Base-by-base conservation (phyloP, 768 basidiomycete species). In the Auriscalpium orientale region DNA sequence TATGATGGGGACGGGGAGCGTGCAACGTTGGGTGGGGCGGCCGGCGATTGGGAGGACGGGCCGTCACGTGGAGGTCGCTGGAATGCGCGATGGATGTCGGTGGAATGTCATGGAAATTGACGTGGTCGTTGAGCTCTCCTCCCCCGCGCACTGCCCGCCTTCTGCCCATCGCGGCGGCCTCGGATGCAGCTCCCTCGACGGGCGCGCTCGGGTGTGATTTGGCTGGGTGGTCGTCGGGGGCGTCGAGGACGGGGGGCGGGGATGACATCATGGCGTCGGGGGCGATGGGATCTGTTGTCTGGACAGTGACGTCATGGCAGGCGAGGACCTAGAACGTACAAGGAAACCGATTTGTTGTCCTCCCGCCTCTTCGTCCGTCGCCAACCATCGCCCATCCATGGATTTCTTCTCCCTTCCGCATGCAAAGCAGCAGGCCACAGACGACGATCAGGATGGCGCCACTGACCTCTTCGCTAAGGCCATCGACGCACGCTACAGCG, bases 391-490 rank as follows among this genome's bases (percentile, higher is more conserved):
- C n/a, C n/a, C n/a, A n/a, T n/a, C 37, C 34, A 62, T 62, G 61
- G 61, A 62, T 50, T 62, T 62, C 61, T 62, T 62, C 46, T 57
- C 61, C 52, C 59, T 61, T 16, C 49, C 54, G 4, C 61, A 60
- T 45, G 49, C 51, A 47, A 51, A 34, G 6, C 60, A 61, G 1
- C 46, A 54, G 1, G 22, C 34, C 16, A 22, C 51, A 21, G 52
- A 56, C 7, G 61, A 62, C 15, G 59, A 47, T 33, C 54, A 62
- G 21, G 58, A 59, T 33, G 70, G 69, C 56, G 55, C 67, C 21
- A 68, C 72, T 58, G 71, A 74, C 64, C 62, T 71, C 40, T 84
- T 85, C 64, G 82, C 83, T 4, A 72, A 76, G 51, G 83, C 82
- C 43, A 78, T 85, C 58, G 71, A 74, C 33, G 64, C 72, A 21